Conservation (phyloP, 2,329 filamentous ascomycete genomes). For the Immersiporthe knoxdaviesiana region DNA sequence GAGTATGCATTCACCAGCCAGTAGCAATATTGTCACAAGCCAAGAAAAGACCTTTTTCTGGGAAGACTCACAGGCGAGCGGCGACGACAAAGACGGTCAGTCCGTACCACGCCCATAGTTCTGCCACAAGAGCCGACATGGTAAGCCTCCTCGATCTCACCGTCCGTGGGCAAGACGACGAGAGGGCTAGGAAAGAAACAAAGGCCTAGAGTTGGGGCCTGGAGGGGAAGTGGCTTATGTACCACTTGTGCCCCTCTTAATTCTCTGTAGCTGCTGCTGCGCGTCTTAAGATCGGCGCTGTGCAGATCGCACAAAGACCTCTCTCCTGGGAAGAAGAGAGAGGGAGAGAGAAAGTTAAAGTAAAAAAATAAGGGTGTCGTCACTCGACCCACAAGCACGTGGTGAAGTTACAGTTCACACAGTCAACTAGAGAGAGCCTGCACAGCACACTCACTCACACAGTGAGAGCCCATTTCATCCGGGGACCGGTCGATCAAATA, state of each 20-base stretch:
- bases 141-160: background rate
- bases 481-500: slow-evolving; percentile 10
- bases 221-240: slow-evolving; percentile 3
- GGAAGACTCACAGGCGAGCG: slow-evolving; percentile 44
- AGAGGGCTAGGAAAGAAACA: background rate
- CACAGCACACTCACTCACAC: too few relatives aligned
- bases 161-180: background rate
- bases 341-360: too few relatives aligned
- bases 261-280: background rate
- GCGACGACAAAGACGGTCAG: slow-evolving; percentile 45
- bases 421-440: background rate
- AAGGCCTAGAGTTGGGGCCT: background rate
- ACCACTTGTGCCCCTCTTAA: background rate
- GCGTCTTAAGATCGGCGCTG: background rate
- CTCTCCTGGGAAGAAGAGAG: background rate
- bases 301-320: slow-evolving; percentile 9
- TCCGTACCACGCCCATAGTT: slow-evolving; percentile 52
- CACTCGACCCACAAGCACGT: background rate
- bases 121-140: slow-evolving; percentile 40
- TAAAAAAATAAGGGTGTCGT: slow-evolving; percentile 4
- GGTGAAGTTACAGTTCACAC: slow-evolving; percentile 2
- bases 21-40: too few relatives aligned
- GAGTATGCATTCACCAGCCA: slow-evolving; percentile 13
- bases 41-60: too few relatives aligned
- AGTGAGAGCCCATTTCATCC: background rate